Percentiles rank a stretch among this genome's conserved stretches.
Conservation (phyloP, 768 basidiomycete species). For the Lactarius hatsudake region DNA sequence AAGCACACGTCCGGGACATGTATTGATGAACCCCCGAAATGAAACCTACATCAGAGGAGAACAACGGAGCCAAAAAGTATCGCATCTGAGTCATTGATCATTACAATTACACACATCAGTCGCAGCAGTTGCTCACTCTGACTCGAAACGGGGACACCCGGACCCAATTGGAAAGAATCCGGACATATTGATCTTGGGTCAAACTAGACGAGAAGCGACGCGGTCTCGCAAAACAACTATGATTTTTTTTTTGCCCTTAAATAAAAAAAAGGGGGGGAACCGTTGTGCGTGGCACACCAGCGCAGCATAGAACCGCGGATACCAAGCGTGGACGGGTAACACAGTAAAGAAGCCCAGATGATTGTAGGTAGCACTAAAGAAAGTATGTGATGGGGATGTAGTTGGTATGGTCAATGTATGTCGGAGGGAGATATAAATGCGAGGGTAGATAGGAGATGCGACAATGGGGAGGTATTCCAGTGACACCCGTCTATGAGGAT, state of each 20-base stretch:
- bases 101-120: background rate
- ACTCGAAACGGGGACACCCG: constrained; percentile 19
- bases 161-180: background rate
- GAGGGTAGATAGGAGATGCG: constrained; percentile 16
- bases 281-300: constrained; percentile 18
- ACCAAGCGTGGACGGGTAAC: constrained; percentile 16
- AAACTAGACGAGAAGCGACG: constrained; percentile 6
- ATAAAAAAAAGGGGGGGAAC: background rate
- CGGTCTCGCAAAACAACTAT: constrained; percentile 14
- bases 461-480: constrained; percentile 19
- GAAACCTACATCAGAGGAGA: background rate
- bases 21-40: background rate
- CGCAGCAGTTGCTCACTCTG: background rate
- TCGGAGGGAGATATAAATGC: constrained; percentile 24
- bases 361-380: constrained; percentile 24
- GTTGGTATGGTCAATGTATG: constrained; percentile 24
- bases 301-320: constrained; percentile 22
- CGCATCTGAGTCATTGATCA: background rate
- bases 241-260: constrained; percentile 10
- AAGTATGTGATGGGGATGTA: constrained; percentile 22
- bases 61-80: background rate
- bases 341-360: constrained; percentile 21
- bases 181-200: background rate
- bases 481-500: constrained; percentile 25
- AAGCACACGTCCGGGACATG: constrained; percentile 2